Evolutionary conservation across 73 alveolate genomes (phyloP).

Genomic region (Tetrahymena thermophila): DNA sequence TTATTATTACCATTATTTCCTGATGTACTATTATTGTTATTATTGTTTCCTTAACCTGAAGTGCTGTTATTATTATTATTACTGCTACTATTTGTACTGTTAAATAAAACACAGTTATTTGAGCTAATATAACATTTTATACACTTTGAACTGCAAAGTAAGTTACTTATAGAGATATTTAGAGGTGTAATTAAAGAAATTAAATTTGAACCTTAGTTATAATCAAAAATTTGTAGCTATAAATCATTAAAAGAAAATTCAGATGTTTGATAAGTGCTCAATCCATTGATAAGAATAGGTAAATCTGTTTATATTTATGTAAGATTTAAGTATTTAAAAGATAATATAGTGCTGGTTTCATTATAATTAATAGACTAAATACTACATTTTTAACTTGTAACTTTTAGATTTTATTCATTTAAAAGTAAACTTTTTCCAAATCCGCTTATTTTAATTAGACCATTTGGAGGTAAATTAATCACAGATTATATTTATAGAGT

Average conservation of each 20-base stretch:
- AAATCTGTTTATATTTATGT: too few species aligned
- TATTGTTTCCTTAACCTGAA: not conserved
- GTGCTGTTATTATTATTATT: not conserved
- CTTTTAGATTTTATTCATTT: too few species aligned
- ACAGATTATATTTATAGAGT: not conserved
- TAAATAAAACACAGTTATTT: not conserved
- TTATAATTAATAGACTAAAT: not conserved
- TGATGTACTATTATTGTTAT: not conserved
- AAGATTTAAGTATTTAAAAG: not conserved
- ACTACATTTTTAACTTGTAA: not conserved
- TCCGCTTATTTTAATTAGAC: not conserved
- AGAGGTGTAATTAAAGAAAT: not conserved
- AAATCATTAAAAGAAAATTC: not conserved
- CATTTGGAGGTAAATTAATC: not conserved
- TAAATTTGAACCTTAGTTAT: not conserved
- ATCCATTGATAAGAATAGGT: not conserved
- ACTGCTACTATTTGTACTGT: not conserved
- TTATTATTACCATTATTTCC: not conserved
- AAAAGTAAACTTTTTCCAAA: not conserved
- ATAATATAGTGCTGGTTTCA: not conserved
- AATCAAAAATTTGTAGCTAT: not conserved
- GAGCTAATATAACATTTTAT: not conserved
- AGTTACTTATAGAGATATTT: not conserved
- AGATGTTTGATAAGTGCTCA: not conserved
- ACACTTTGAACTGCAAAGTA: not conserved